Base-by-base conservation (phyloP, 306 rosid genomes). In the Luffa acutangula region DNA sequence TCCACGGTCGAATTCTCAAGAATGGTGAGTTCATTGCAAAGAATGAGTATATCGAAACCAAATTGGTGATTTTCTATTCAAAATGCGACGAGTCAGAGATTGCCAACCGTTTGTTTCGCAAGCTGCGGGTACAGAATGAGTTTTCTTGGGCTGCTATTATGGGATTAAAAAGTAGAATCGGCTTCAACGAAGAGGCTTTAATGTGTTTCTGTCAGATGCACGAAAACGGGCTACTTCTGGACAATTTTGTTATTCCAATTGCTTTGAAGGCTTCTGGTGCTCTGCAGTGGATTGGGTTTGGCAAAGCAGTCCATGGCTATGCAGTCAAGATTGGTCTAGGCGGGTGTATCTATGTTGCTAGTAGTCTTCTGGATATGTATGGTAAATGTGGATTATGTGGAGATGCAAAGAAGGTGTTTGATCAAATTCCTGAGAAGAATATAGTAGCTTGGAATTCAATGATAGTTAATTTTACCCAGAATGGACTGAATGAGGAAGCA, bases 91-190 rank as follows among this genome's bases (percentile, higher is more conserved):
- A 46, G 13, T 46, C 53, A n/a, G 76, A 82, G 15, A 85, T 51
- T 9, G 90, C 96, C 0, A 75, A 76, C 59, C 81, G 82, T 53
- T 81, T 90, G 78, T 94, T 92, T 80, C 76, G 75, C 63, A 77
- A 79, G 14, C 63, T 85, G 14, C 79, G 13, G 2, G 64, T 75
- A 17, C 88, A 81, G 81, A 92, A 87, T 54, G 87, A 87, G 42
- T 94, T 89, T 84, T 90, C 98, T 43, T 94, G 93, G 96, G 94
- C 97, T 70, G 96, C 96, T 41, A 85, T 92, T 12, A 72, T 94
- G 57, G 93, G 93, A 11, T 34, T 92, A 75, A 91, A 85, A 46
- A 84, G 93, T 70, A 84, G 97, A 57, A 81, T 58, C 39, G 92
- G 93, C 4, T 79, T 83, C 0, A 74, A 57, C 42, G 75, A 80